Base-by-base conservation (phyloP, 192 early-diverging fungal genomes). In the Coemansia sp. region DNA sequence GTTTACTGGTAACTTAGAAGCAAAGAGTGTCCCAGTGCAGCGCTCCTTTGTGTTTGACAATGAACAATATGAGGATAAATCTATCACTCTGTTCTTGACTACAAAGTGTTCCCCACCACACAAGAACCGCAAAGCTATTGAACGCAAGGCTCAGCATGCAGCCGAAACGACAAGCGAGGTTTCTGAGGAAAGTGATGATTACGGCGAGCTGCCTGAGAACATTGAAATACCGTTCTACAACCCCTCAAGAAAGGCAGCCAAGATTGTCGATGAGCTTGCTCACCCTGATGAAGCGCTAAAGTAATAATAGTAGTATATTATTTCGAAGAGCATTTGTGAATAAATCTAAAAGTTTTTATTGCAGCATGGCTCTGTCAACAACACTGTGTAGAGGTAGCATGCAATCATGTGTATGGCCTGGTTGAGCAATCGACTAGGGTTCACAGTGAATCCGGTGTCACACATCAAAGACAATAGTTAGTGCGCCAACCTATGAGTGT, bases 381-480 rank as follows among this genome's bases (percentile, higher is more conserved):
- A 82, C 11, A 93, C 87, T 0, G 93, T 92, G 2, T 80, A 85
- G 11, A 73, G 70, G 76, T 99, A 99, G 73, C 94, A 87, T 4
- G 86, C 82, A 43, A 78, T 86, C 96, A 99, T 98, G 13, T 88
- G 88, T 55, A 94, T 94, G 33, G 88, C 90, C 82, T 99, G 97
- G 21, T 88, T 90, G 83, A 94, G 97, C 86, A 97, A 77, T 47
- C 94, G 84, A 10, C 95, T 94, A 35, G 88, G 93, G 14, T 87
- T 67, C 6, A 99, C 77, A 11, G 83, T 74, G 69, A 96, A 87
- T 9, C 93, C 88, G 16, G 87, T 85, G 19, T 89, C 86, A 66
- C 64, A 92, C 84, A 74, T 99, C 96, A 1, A 98, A 90, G 10
- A 99, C 80, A 4, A 99, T 85, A n/a, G 43, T 33, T 30, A 67